Conservation (phyloP, 2,329 filamentous ascomycete genomes). For the Penicillium sp. region DNA sequence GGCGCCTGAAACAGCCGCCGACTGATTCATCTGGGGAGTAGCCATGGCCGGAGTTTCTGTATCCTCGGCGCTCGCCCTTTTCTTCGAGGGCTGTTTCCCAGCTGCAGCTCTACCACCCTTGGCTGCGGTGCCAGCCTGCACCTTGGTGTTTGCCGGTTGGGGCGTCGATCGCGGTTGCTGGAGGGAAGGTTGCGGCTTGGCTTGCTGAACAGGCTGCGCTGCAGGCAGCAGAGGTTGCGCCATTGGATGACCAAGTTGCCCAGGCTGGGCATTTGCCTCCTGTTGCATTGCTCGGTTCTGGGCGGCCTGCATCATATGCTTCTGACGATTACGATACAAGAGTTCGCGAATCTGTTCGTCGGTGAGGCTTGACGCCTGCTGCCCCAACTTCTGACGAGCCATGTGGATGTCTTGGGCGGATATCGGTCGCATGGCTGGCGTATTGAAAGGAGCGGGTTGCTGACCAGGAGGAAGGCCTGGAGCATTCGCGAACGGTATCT, state of each 20-base stretch:
- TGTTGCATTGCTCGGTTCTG: slow-evolving; percentile 28
- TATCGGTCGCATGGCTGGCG: slow-evolving; percentile 34
- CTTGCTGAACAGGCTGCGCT: slow-evolving; percentile 24
- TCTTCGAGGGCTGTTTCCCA: slow-evolving; percentile 38
- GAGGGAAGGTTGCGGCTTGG: slow-evolving; percentile 22
- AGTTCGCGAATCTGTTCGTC: slow-evolving; percentile 45
- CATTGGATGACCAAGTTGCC: slow-evolving; percentile 25
- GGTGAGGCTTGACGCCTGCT: slow-evolving; percentile 31
- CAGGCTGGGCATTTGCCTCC: slow-evolving; percentile 24
- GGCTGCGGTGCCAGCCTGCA: slow-evolving; percentile 26
- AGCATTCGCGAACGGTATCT: slow-evolving; percentile 29
- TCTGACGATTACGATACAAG: slow-evolving; percentile 37
- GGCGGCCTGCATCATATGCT: slow-evolving; percentile 33
- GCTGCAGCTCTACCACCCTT: slow-evolving; percentile 30
- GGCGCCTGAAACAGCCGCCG: slow-evolving; percentile 19
- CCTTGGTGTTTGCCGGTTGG: slow-evolving; percentile 29
- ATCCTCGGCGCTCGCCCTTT: slow-evolving; percentile 48
- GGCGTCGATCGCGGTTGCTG: slow-evolving; percentile 27
- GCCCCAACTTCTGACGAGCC: slow-evolving; percentile 37
- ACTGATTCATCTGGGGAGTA: slow-evolving; percentile 27
- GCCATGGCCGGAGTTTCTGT: slow-evolving; percentile 43
- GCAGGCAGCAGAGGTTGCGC: slow-evolving; percentile 23
- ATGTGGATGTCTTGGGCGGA: slow-evolving; percentile 37
- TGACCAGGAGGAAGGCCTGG: slow-evolving; percentile 31
- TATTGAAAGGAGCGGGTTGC: slow-evolving; percentile 27